phyloP scores from a whole-genome alignment of 1,284 basidiomycete genomes.

The Cryptococcus floricola region DNA sequence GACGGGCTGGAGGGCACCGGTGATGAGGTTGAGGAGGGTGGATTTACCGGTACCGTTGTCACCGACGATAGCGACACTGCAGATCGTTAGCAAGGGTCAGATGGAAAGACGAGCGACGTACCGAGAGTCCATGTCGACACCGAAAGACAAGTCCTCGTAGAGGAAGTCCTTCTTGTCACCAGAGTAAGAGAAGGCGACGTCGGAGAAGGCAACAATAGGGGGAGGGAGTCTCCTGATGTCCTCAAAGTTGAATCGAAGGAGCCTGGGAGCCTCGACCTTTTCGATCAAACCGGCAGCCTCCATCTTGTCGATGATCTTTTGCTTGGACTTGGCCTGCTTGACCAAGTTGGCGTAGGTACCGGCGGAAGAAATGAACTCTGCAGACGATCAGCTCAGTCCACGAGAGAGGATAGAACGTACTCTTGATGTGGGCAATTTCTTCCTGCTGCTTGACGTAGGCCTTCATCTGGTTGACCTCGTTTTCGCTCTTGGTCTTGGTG shows the following conservation, averaged over 20 bases:
- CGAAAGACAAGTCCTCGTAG: conserved; percentile 83
- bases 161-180: conserved; percentile 83
- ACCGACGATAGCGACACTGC: conserved; percentile 83
- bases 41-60: conserved; percentile 99
- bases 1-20: conserved; percentile 70
- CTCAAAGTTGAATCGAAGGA: conserved; percentile 91
- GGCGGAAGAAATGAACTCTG: conserved; percentile 91
- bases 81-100: not conserved
- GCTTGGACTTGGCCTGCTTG: conserved; percentile 98
- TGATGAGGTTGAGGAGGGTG: conserved; percentile 93
- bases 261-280: conserved; percentile 70
- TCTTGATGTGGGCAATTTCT: conserved; percentile 96
- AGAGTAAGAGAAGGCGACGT: conserved; percentile 92
- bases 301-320: conserved; percentile 99
- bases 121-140: conserved; percentile 68
- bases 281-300: conserved; percentile 97
- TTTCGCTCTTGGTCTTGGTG: conserved; percentile 92
- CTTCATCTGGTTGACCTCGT: conserved; percentile 99
- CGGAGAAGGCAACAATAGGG: conserved; percentile 92
- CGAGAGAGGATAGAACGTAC: conserved; percentile 29
- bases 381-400: conserved; percentile 1
- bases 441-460: conserved; percentile 98
- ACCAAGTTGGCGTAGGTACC: conserved; percentile 99
- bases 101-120: conserved; percentile 8
- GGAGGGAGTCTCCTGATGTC: conserved; percentile 90